These are phyloP conservation scores for Eucalyptus microcorys DNA, from an alignment of 345 rosid genomes.

Conservation along the genomic window DNA sequence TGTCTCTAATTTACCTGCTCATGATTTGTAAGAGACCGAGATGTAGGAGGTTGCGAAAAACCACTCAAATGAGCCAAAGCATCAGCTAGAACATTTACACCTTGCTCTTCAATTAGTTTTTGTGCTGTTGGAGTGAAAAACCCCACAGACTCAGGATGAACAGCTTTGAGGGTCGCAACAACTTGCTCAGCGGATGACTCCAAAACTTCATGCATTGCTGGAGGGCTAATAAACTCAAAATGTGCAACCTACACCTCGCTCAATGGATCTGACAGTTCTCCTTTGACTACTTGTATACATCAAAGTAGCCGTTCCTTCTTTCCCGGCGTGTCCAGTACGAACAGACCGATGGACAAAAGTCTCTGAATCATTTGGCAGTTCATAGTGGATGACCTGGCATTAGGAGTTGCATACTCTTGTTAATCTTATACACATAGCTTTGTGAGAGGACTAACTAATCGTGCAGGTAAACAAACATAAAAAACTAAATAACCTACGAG, in stretches of 20 bases:
- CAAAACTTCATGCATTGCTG: constrained; percentile 60
- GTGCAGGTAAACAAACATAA: not conserved
- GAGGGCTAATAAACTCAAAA: constrained; percentile 86
- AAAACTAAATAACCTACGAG: constrained; percentile 33
- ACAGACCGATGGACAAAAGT: constrained; percentile 99
- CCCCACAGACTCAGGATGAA: constrained; percentile 71
- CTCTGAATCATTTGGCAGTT: constrained; percentile 96
- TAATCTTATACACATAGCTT: not conserved
- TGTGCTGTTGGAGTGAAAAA: constrained; percentile 81
- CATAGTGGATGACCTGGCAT: constrained; percentile 81
- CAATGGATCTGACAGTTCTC: constrained; percentile 80
- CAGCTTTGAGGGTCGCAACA: constrained; percentile 75
- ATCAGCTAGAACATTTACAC: constrained; percentile 84
- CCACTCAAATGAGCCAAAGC: constrained; percentile 93
- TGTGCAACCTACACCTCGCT: constrained; percentile 85
- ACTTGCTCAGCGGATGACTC: constrained; percentile 86
- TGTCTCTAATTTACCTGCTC: constrained; percentile 48
- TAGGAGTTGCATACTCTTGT: not conserved
- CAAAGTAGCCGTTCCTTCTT: constrained; percentile 86
- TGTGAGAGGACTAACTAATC: not conserved
- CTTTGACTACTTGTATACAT: constrained; percentile 79
- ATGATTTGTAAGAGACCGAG: constrained; percentile 85
- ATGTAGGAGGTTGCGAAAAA: constrained; percentile 82
- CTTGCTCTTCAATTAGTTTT: constrained; percentile 62
- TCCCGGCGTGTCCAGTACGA: constrained; percentile 98